Evolutionary conservation across 2,329 filamentous ascomycete genomes (phyloP).

Genomic region (Monosporascus sp.): DNA sequence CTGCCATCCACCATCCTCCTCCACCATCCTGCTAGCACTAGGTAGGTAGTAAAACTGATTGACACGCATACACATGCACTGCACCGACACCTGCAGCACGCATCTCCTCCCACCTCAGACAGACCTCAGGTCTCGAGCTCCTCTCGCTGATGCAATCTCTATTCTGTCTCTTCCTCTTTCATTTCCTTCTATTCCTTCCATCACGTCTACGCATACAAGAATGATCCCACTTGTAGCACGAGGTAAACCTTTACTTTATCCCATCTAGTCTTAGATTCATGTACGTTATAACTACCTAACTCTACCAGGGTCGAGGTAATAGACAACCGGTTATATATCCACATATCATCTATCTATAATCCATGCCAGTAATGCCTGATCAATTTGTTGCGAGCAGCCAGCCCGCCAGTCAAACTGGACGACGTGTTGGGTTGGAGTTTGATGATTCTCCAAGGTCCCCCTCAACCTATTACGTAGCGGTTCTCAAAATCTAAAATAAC

Average conservation of each 20-base stretch:
- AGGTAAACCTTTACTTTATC: neutral
- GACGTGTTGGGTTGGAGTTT: neutral
- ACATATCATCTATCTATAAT: neutral
- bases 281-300: neutral
- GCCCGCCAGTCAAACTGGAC: neutral
- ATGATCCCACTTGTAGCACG: neutral
- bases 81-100: neutral
- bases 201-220: neutral
- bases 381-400: no score
- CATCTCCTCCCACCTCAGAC: no score
- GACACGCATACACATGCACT: neutral
- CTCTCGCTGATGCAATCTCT: neutral
- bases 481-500: constrained; percentile 20
- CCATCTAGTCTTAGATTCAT: neutral
- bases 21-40: no score
- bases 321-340: neutral
- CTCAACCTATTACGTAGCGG: constrained; percentile 6
- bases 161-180: neutral
- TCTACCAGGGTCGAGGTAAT: neutral
- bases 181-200: neutral
- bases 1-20: no score
- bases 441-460: constrained; percentile 2
- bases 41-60: no score
- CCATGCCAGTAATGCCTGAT: no score
- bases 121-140: neutral